Base-by-base conservation (phyloP, 2,329 filamentous ascomycete genomes). In the Colletotrichum musae region DNA sequence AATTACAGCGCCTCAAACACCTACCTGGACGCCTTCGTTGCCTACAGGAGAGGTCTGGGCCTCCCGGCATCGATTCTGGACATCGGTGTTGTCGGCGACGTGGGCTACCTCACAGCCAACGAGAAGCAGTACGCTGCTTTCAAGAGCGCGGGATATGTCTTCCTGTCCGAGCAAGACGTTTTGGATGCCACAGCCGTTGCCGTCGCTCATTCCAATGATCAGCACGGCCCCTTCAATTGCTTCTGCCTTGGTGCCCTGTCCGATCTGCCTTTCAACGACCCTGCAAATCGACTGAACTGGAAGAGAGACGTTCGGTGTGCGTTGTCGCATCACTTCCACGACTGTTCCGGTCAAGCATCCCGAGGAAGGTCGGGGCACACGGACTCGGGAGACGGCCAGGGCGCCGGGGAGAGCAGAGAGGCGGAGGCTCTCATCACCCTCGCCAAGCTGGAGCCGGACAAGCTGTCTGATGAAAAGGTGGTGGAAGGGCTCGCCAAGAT, bases 1-100 rank as follows among this genome's bases (percentile, higher is more conserved):
- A 84, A 80, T 68, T 82, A 86, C 70, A 74, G 77, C 6, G 78
- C 80, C 0, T 80, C 78, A 24, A 84, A 82, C 73, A 76, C 78
- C 10, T 85, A 80, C 74, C 72, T 83, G 41, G 79, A 84, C 24
- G 73, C 78, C 4, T 78, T 85, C n/a, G 78, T 76, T 5, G 75
- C 78, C 21, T 80, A 80, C 60, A 78, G 83, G n/a, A 68, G 74
- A 2, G 58, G 61, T 0, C 72, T 73, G 1, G 81, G 81, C 4
- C 75, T 84, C 3, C 75, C 82, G 0, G 83, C 79, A 2, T 78
- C 80, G 0, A 72, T 75, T 16, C 77, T 86, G 1, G 74, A 86
- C 65, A 75, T 86, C 10, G 67, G 72, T 7, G 72, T 68, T 2
- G 74, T 85, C 1, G 75, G 76, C 3, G 82, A 78, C 2, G 74